Percentiles rank a stretch among this genome's conserved stretches.
Evolutionary conservation across 805 yeast species (phyloP).

Genomic region (Lipomyces sp.): DNA sequence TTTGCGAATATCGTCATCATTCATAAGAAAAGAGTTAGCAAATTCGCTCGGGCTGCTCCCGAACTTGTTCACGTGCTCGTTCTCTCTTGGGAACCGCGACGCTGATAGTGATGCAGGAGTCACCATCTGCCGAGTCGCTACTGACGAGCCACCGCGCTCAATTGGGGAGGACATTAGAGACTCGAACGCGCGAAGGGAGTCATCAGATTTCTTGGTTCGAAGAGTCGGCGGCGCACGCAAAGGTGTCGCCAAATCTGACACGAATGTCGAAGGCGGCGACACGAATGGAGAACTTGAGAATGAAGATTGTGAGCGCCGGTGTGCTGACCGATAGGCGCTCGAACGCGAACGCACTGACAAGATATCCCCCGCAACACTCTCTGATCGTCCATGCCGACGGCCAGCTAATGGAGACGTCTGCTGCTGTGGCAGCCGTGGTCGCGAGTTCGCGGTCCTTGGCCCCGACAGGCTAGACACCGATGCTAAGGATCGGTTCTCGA

Average conservation of each 20-base stretch:
- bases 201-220: slow-evolving; percentile 15
- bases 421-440: background rate
- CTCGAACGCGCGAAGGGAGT: slow-evolving; percentile 27
- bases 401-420: background rate
- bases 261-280: background rate
- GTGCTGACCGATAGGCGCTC: background rate
- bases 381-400: slow-evolving; percentile 11
- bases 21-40: slow-evolving; percentile 15
- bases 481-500: background rate
- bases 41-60: slow-evolving; percentile 20
- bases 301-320: background rate
- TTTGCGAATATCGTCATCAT: slow-evolving; percentile 24
- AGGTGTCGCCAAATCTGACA: background rate
- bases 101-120: background rate
- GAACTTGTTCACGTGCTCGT: background rate
- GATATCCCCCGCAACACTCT: slow-evolving; percentile 7
- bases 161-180: slow-evolving; percentile 14
- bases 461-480: background rate
- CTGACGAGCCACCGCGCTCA: background rate
- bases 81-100: background rate
- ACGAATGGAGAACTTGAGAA: slow-evolving; percentile 1
- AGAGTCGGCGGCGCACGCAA: background rate
- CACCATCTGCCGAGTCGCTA: background rate
- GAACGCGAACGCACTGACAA: background rate
- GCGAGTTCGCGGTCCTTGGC: background rate